Evolutionary conservation across 78 protist genomes (phyloP), one percentile per base, ranked within the genome.

Genomic region (Isochrysis galbana): DNA sequence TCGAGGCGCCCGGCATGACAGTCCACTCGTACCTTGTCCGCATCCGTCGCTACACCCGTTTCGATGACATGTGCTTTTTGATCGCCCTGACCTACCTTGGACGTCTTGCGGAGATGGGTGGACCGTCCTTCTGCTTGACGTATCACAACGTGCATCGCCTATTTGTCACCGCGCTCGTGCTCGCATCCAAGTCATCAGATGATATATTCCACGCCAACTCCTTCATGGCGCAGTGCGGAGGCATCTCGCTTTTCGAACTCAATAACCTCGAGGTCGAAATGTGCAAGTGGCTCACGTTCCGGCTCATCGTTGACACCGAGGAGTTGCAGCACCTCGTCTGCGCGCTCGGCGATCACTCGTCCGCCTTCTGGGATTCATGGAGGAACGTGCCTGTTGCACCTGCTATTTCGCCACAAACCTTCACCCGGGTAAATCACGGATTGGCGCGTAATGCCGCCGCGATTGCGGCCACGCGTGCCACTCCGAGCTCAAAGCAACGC

Each of bases 201-300:
- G 88, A 80, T 36, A 38, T 44, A 32, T 80, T 44, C 88, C 88
- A 80, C 88, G 51, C 88, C 47, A 80, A 80, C 39, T 0, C 39
- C 39, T 80, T 80, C 54, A 80, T 80, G 88, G 88, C 88, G 88
- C 48, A 44, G 38, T 44, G 51, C 38, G 88, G 88, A 1, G 88
- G 88, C 55, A 80, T 80, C 47, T 26, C 36, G 4, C 38, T 44
- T 10, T 36, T 5, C 34, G 88, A 80, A 54, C 32, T 80, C 32
- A 80, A 80, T 38, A 29, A 21, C 55, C 54, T 80, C 26, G 88
- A 80, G 38, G 5, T 44, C 10, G 88, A 80, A 17, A 1, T 80
- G 36, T 80, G 88, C 88, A 0, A 4, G 34, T 41, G 88, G 34
- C 88, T 80, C 29, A 44, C 3, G 55, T 80, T 36, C 44, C 26